These are phyloP conservation scores for Ceratobasidium sp. DNA, from an alignment of 1,284 basidiomycete genomes.

Conservation along the genomic window DNA sequence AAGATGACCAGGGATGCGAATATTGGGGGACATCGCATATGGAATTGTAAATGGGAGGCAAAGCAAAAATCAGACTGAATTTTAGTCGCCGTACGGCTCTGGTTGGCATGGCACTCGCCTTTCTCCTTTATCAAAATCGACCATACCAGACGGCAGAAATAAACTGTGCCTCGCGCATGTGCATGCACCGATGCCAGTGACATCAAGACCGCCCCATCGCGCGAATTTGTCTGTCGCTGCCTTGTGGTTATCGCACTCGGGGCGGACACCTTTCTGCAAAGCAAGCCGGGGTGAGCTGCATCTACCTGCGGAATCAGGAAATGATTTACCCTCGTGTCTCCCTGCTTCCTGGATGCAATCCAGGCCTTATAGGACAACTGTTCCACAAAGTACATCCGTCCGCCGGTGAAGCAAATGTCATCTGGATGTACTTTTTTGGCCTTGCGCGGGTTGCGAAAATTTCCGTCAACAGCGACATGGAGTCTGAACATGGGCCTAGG, in stretches of 20 bases:
- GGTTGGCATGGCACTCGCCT: neutral
- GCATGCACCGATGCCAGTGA: slow-evolving; percentile 4
- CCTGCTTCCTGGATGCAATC: neutral
- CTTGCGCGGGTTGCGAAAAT: too few relatives aligned
- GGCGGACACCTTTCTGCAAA: neutral
- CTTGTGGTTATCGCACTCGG: slow-evolving; percentile 6
- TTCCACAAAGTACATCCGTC: neutral
- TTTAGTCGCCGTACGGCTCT: neutral
- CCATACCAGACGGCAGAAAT: neutral
- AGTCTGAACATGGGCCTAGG: too few relatives aligned
- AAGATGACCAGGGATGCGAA: too few relatives aligned
- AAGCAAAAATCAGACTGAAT: too few relatives aligned
- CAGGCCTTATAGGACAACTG: neutral
- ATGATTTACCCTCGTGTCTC: neutral
- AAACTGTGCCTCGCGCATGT: slow-evolving; percentile 14
- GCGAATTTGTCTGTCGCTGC: neutral
- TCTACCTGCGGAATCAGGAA: neutral
- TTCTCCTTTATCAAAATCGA: slow-evolving; percentile 1
- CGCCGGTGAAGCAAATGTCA: too few relatives aligned
- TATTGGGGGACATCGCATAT: too few relatives aligned
- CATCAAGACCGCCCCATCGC: neutral
- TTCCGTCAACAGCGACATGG: too few relatives aligned
- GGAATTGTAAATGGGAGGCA: too few relatives aligned
- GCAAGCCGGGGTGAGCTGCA: neutral
- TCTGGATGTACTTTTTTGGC: too few relatives aligned